Evolutionary conservation across 805 yeast species (phyloP).

Genomic region (Nakazawaea wickerhamii): DNA sequence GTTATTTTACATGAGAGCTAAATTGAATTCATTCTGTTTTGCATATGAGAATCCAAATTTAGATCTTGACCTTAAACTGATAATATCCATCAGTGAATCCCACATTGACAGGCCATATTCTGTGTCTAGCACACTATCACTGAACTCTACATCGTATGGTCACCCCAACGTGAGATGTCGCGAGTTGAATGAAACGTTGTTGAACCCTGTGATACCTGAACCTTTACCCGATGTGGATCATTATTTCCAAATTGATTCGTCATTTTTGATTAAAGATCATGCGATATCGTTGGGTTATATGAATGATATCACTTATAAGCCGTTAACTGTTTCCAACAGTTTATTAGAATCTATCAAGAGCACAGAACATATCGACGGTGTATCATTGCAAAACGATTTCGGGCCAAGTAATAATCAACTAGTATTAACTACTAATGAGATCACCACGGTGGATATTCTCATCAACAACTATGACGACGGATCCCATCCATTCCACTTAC

Average conservation of each 20-base stretch:
- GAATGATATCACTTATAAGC: conserved; percentile 17
- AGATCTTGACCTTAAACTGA: conserved; percentile 17
- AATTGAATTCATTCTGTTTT: conserved; percentile 19
- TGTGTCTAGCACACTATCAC: not conserved
- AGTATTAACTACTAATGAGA: conserved; percentile 29
- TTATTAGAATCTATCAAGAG: conserved; percentile 7
- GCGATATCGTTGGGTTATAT: conserved; percentile 16
- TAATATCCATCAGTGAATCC: conserved; percentile 14
- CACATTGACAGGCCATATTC: not conserved
- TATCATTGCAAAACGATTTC: not conserved
- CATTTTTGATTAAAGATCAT: conserved; percentile 15
- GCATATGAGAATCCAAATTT: conserved; percentile 15
- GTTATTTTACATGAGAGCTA: conserved; percentile 16
- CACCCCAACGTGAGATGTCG: conserved; percentile 17
- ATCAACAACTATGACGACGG: conserved; percentile 77
- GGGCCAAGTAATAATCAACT: conserved; percentile 1
- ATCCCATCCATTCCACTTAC: conserved; percentile 75
- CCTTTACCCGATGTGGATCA: conserved; percentile 15
- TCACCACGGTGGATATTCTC: conserved; percentile 65
- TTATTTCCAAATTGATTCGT: conserved; percentile 14
- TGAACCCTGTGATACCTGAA: conserved; percentile 15
- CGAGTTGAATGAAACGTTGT: conserved; percentile 15
- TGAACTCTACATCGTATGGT: conserved; percentile 13
- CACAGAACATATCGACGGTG: not conserved
- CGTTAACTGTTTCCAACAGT: conserved; percentile 3